Conservation (phyloP, 192 early-diverging fungal genomes). For the Backusella liffmaniae region DNA sequence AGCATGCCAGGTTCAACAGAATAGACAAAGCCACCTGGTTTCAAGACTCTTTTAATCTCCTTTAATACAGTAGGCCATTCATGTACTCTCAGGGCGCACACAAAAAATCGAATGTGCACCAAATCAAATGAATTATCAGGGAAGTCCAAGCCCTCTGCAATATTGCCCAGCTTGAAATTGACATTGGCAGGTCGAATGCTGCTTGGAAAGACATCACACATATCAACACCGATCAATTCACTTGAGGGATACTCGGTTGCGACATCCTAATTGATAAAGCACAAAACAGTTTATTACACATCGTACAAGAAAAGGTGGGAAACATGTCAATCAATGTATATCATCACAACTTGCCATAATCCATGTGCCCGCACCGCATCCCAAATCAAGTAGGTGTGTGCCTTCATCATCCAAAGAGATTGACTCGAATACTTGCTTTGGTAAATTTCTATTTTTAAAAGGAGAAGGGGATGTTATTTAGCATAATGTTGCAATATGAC, state of each 20-base stretch:
- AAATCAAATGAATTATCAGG: constrained; percentile 8
- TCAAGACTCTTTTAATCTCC: constrained; percentile 1
- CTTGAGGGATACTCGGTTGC: constrained; percentile 2
- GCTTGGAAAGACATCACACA: constrained; percentile 10
- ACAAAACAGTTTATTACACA: not conserved
- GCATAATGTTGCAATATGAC: not conserved
- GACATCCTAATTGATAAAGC: not conserved
- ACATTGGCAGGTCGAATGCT: constrained; percentile 9
- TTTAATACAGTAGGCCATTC: not conserved
- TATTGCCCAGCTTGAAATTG: not conserved
- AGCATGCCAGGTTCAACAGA: constrained; percentile 21
- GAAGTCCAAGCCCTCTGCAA: not conserved
- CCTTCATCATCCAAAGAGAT: constrained; percentile 17
- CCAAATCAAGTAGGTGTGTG: constrained; percentile 26
- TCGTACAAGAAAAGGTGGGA: not conserved
- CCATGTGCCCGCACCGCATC: constrained; percentile 40
- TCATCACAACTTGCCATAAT: constrained; percentile 11
- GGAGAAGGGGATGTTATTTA: not conserved
- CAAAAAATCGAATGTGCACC: constrained; percentile 4
- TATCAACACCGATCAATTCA: constrained; percentile 6
- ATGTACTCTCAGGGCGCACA: not conserved
- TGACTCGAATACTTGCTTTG: not conserved
- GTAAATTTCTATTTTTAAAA: constrained; percentile 11
- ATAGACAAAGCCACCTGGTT: constrained; percentile 8
- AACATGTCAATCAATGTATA: not conserved